Conservation (phyloP, 2,329 filamentous ascomycete genomes). For the Paraphoma sp. region DNA sequence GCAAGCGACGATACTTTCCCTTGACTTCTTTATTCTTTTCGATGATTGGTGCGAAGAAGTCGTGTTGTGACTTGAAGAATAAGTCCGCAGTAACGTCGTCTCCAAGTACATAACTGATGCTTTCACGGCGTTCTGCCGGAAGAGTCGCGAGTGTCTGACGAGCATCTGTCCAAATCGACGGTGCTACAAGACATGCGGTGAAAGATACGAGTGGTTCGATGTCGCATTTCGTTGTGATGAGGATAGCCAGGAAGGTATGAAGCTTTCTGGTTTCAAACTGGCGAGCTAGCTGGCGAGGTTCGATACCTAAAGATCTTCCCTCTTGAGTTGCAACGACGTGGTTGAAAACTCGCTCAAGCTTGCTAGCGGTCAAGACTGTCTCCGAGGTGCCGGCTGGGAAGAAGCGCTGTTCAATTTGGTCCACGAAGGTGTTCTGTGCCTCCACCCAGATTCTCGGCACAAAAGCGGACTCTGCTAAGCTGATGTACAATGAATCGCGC, state of each 20-base stretch:
- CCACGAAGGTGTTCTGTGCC: not conserved
- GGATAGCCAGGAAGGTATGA: conserved; percentile 3
- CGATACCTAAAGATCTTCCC: not conserved
- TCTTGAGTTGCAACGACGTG: not conserved
- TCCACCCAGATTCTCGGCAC: not conserved
- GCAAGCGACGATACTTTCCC: conserved; percentile 29
- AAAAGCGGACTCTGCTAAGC: not conserved
- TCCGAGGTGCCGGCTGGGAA: not conserved
- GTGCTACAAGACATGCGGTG: not conserved
- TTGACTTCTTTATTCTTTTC: conserved; percentile 33
- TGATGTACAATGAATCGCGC: not conserved
- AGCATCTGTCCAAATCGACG: not conserved
- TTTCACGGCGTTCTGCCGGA: not conserved
- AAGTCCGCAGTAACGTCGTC: conserved; percentile 14
- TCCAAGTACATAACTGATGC: not conserved
- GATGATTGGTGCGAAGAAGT: conserved; percentile 31
- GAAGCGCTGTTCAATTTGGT: conserved; percentile 1
- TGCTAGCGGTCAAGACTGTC: not conserved
- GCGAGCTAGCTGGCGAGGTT: not conserved
- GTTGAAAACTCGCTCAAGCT: not conserved
- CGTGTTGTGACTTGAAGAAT: conserved; percentile 32
- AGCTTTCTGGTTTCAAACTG: not conserved
- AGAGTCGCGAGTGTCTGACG: not conserved
- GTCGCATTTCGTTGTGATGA: conserved; percentile 5
- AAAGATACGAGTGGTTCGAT: conserved; percentile 2